Conservation (phyloP, 495 filamentous ascomycete species). For the Viridothelium virens region DNA sequence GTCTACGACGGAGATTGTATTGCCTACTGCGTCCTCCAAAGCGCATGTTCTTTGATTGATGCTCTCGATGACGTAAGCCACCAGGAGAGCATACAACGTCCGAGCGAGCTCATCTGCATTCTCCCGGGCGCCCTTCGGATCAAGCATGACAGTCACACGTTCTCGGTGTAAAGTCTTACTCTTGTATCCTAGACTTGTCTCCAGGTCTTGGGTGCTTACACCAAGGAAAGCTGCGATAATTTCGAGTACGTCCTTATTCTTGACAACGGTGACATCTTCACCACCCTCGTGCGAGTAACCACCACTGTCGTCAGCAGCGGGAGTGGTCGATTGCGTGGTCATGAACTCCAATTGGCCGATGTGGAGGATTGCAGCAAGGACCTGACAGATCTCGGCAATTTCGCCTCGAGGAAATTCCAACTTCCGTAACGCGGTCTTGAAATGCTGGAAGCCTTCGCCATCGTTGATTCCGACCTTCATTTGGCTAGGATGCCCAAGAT, state of each 20-base stretch:
- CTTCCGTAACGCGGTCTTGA: conserved; percentile 90
- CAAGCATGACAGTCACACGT: conserved; percentile 93
- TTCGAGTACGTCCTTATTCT: conserved; percentile 82
- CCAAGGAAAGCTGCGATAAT: conserved; percentile 90
- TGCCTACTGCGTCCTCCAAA: conserved; percentile 75
- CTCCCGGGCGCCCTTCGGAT: conserved; percentile 77
- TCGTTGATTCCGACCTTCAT: conserved; percentile 96
- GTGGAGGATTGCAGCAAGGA: conserved; percentile 84
- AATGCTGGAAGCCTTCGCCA: conserved; percentile 87
- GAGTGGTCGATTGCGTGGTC: conserved; percentile 67
- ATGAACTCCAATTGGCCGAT: conserved; percentile 92
- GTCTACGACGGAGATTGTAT: conserved; percentile 90
- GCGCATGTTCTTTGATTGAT: conserved; percentile 89
- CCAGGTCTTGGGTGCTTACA: conserved; percentile 67
- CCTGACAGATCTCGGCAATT: conserved; percentile 93
- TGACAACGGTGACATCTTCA: conserved; percentile 73
- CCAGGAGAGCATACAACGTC: conserved; percentile 90
- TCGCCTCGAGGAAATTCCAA: conserved; percentile 87
- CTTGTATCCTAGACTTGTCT: conserved; percentile 84
- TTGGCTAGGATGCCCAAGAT: conserved; percentile 91
- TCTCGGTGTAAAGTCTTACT: conserved; percentile 92
- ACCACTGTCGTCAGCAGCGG: conserved; percentile 80
- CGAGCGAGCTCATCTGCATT: conserved; percentile 92
- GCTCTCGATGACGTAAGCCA: conserved; percentile 84
- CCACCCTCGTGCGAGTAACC: conserved; percentile 94